Evolutionary conservation across 2,329 filamentous ascomycete species (phyloP).

Genomic region (Thelonectria discophora): DNA sequence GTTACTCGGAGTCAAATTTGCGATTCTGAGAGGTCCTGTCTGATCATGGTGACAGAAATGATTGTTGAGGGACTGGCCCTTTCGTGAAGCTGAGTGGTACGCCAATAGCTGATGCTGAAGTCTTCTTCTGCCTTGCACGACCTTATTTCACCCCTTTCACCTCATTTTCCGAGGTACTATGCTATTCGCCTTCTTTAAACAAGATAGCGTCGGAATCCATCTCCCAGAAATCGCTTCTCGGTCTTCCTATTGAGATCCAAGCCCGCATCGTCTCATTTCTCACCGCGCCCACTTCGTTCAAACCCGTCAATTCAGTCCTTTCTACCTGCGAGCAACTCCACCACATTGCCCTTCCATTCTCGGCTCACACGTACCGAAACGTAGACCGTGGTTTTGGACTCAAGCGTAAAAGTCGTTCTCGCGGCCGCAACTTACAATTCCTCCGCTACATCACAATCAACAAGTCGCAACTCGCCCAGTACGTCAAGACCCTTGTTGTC

Average conservation of each 20-base stretch:
- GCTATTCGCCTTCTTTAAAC: too few relatives aligned
- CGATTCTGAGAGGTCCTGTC: too few relatives aligned
- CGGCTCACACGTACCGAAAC: constrained; percentile 4
- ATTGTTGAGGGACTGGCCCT: too few relatives aligned
- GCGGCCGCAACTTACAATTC: constrained; percentile 11
- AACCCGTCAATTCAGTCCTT: constrained; percentile 6
- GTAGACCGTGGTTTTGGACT: neutral
- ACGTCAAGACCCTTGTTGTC: constrained; percentile 5
- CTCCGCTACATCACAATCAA: constrained; percentile 13
- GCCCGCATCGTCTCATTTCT: constrained; percentile 3
- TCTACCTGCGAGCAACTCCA: constrained; percentile 10
- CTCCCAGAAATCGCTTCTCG: constrained; percentile 1
- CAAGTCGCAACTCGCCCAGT: constrained; percentile 11
- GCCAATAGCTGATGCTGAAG: too few relatives aligned
- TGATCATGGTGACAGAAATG: too few relatives aligned
- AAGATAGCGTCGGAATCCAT: too few relatives aligned
- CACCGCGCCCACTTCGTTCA: neutral
- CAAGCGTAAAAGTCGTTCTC: neutral
- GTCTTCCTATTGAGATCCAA: neutral
- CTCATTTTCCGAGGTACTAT: too few relatives aligned
- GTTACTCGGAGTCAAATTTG: too few relatives aligned
- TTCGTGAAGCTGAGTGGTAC: too few relatives aligned
- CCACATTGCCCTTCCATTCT: constrained; percentile 5
- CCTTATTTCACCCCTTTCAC: too few relatives aligned
- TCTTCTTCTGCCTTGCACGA: too few relatives aligned